phyloP scores from a whole-genome alignment of 805 yeast genomes.

The Lachancea mirantina region DNA sequence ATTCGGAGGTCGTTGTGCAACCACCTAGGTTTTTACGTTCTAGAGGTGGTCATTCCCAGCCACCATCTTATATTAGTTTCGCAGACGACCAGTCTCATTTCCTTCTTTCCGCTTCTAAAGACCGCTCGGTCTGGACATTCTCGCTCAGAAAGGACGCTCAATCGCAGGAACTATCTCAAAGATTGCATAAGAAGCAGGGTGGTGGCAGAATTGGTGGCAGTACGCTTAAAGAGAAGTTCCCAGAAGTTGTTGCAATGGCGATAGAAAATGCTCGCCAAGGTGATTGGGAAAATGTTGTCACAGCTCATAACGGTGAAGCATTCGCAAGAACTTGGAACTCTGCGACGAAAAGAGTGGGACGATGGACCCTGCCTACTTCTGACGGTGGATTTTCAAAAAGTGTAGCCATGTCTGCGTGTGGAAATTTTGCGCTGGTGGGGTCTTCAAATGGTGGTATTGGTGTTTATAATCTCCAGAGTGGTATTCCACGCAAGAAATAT shows the following conservation, averaged over 20 bases:
- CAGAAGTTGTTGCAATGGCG: slow-evolving; percentile 66
- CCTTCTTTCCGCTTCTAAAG: slow-evolving; percentile 78
- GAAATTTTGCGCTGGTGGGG: slow-evolving; percentile 90
- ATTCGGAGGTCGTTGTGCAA: slow-evolving; percentile 49
- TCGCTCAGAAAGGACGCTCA: slow-evolving; percentile 95
- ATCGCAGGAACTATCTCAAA: slow-evolving; percentile 86
- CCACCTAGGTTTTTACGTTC: slow-evolving; percentile 91
- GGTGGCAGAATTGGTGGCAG: slow-evolving; percentile 53
- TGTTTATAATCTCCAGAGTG: slow-evolving; percentile 86
- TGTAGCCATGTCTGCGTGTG: slow-evolving; percentile 83
- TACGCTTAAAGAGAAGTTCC: slow-evolving; percentile 59
- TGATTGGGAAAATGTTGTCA: slow-evolving; percentile 89
- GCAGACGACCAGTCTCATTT: slow-evolving; percentile 79
- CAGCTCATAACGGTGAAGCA: slow-evolving; percentile 77
- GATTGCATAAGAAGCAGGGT: slow-evolving; percentile 40
- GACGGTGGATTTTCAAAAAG: slow-evolving; percentile 72
- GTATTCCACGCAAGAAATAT: slow-evolving; percentile 65
- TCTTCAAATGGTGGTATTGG: slow-evolving; percentile 80
- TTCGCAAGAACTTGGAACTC: slow-evolving; percentile 92
- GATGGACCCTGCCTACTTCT: slow-evolving; percentile 59
- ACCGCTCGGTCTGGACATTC: slow-evolving; percentile 82
- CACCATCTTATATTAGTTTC: slow-evolving; percentile 70
- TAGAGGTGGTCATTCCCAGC: slow-evolving; percentile 95
- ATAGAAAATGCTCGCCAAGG: slow-evolving; percentile 70
- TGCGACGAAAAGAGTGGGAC: slow-evolving; percentile 70